Conservation (phyloP, 2,329 filamentous ascomycete genomes). For the Aspergillus eucalypticola region DNA sequence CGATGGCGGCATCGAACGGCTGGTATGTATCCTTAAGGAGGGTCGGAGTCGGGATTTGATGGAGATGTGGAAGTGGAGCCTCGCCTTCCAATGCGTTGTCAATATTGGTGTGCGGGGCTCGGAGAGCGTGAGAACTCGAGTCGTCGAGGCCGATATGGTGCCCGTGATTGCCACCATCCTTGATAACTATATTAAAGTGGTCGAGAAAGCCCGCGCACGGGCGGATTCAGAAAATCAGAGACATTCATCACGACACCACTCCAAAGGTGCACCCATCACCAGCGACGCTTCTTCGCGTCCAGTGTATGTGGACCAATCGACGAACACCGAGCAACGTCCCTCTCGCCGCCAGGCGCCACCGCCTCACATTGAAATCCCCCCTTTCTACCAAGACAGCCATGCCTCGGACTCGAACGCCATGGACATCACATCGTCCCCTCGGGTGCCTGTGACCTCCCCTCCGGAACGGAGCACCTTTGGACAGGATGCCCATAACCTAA, state of each 20-base stretch:
- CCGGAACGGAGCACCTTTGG: conserved; percentile 69
- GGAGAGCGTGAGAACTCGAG: conserved; percentile 87
- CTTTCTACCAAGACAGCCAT: conserved; percentile 51
- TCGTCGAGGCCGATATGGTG: conserved; percentile 98
- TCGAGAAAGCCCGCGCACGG: conserved; percentile 87
- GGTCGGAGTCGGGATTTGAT: conserved; percentile 97
- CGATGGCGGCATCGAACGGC: conserved; percentile 94
- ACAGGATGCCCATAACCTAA: conserved; percentile 54
- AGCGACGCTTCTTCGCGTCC: conserved; percentile 33
- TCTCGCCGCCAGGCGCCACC: conserved; percentile 79
- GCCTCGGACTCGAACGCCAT: conserved; percentile 53
- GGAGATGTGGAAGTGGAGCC: conserved; percentile 99
- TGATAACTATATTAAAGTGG: conserved; percentile 96
- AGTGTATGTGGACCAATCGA: conserved; percentile 50
- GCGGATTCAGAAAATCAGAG: conserved; percentile 74
- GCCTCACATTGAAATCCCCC: conserved; percentile 77
- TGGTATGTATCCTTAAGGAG: conserved; percentile 97
- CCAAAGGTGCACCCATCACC: conserved; percentile 30
- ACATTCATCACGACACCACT: conserved; percentile 34
- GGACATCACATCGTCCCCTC: conserved; percentile 64
- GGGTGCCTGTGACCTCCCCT: conserved; percentile 68
- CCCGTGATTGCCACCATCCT: conserved; percentile 97
- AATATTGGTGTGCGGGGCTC: conserved; percentile 97
- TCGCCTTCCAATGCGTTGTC: conserved; percentile 98
- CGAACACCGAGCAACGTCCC: conserved; percentile 58